These are phyloP conservation scores for Phytophthora uliginosa DNA, from an alignment of 352 stramenopile genomes.

Conservation along the genomic window DNA sequence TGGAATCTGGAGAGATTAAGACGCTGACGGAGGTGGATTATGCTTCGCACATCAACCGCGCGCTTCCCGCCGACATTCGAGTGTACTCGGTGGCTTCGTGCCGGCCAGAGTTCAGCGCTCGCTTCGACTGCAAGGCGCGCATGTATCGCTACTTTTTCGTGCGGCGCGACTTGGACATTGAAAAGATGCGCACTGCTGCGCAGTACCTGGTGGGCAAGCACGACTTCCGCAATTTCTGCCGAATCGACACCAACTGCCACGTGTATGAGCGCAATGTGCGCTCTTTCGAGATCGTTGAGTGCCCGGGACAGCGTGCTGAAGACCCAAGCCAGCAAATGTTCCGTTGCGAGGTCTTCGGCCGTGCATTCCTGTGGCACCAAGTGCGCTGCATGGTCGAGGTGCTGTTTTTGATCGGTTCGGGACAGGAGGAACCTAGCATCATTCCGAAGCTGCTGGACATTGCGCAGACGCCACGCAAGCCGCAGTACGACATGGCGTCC, in stretches of 20 bases:
- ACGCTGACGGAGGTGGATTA: constrained; percentile 96
- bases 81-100: constrained; percentile 87
- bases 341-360: constrained; percentile 85
- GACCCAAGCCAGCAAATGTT: constrained; percentile 75
- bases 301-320: constrained; percentile 44
- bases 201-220: constrained; percentile 94
- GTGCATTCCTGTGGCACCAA: constrained; percentile 99
- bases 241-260: constrained; percentile 98
- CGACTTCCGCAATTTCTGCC: constrained; percentile 99
- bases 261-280: constrained; percentile 94
- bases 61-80: constrained; percentile 93
- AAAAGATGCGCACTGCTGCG: constrained; percentile 91
- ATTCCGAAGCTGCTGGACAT: constrained; percentile 95
- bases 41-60: constrained; percentile 96
- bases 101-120: constrained; percentile 92
- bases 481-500: constrained; percentile 96
- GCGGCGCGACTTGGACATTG: constrained; percentile 71
- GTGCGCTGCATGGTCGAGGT: constrained; percentile 99
- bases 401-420: constrained; percentile 96
- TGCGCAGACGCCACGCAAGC: constrained; percentile 80
- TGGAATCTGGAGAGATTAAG: constrained; percentile 68
- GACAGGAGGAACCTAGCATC: constrained; percentile 92
- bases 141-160: constrained; percentile 99
- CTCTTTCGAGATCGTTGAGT: constrained; percentile 88
- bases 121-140: constrained; percentile 95